A percentile compares a stretch with the other conserved stretches of the same genome.
phyloP scores from a whole-genome alignment of 192 early-diverging fungal species.

The Fimicolochytrium jonesii region DNA sequence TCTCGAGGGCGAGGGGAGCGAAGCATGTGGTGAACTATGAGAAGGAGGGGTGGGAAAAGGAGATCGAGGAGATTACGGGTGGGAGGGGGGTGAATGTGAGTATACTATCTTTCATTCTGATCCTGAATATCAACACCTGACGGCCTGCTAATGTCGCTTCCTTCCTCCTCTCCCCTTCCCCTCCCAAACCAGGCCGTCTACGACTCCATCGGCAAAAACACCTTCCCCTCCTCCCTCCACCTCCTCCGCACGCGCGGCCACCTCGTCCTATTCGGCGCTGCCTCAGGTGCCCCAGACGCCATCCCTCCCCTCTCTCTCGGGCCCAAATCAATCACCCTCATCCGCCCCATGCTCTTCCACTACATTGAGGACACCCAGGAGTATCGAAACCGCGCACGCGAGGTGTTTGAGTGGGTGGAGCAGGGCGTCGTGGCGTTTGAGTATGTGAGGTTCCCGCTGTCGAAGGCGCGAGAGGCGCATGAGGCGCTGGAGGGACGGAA shows the following conservation, averaged over 20 bases:
- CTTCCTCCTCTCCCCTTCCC: too few species aligned
- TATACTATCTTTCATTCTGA: too few species aligned
- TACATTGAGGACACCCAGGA: conserved; percentile 68
- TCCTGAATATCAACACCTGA: too few species aligned
- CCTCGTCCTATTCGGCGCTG: conserved; percentile 82
- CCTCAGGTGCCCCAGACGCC: conserved; percentile 75
- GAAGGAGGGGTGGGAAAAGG: too few species aligned
- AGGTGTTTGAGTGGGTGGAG: neutral
- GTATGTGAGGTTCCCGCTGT: neutral
- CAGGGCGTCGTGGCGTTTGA: neutral
- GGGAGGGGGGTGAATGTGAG: too few species aligned
- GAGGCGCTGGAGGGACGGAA: neutral
- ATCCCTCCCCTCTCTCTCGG: conserved; percentile 34
- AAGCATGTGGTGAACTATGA: too few species aligned
- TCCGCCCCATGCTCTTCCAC: conserved; percentile 70
- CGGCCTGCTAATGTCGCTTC: too few species aligned
- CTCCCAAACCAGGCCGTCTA: too few species aligned
- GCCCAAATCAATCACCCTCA: conserved; percentile 67
- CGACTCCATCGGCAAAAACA: conserved; percentile 86
- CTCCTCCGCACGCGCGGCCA: conserved; percentile 61
- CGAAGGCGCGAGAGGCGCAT: neutral
- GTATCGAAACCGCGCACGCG: conserved; percentile 25
- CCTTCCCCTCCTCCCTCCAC: conserved; percentile 68
- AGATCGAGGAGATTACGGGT: too few species aligned
- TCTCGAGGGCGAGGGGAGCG: too few species aligned